These are phyloP conservation scores for Penicillium cataractarum DNA, from an alignment of 495 filamentous ascomycete species.

Conservation along the genomic window DNA sequence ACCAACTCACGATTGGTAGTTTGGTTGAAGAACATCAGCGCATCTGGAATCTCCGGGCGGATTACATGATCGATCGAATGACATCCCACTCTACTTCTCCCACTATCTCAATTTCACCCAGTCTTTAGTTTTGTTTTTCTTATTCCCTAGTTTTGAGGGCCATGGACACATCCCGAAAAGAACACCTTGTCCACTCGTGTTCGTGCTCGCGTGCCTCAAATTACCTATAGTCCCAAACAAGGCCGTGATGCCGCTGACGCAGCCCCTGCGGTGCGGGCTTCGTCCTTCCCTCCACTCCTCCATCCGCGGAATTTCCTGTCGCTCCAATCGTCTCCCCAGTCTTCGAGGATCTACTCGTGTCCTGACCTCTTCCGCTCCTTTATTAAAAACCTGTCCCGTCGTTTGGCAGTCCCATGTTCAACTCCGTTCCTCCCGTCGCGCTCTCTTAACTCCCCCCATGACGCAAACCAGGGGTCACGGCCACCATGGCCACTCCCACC, in stretches of 20 bases:
- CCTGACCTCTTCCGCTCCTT: conserved; percentile 27
- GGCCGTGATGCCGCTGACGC: conserved; percentile 49
- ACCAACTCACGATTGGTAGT: background rate
- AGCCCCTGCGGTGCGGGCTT: conserved; percentile 52
- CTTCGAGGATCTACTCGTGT: conserved; percentile 30
- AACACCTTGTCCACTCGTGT: conserved; percentile 29
- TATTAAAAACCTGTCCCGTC: conserved; percentile 20
- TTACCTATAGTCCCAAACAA: conserved; percentile 17
- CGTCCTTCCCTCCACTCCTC: conserved; percentile 40
- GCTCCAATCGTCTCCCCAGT: background rate
- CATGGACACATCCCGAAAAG: conserved; percentile 19
- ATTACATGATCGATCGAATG: conserved; percentile 32
- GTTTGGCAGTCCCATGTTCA: conserved; percentile 27
- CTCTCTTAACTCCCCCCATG: conserved; percentile 35
- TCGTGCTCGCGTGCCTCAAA: conserved; percentile 32
- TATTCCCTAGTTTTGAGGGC: background rate
- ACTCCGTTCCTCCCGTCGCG: conserved; percentile 24
- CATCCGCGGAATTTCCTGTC: conserved; percentile 14
- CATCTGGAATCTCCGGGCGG: conserved; percentile 28
- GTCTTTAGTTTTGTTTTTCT: background rate
- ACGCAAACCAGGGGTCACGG: conserved; percentile 45
- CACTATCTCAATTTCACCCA: no score
- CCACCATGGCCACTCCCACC: conserved; percentile 47
- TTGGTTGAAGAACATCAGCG: conserved; percentile 17
- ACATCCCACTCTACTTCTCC: conserved; percentile 3